Conservation (phyloP, 1,284 basidiomycete genomes). For the Afroboletus lepidellus region DNA sequence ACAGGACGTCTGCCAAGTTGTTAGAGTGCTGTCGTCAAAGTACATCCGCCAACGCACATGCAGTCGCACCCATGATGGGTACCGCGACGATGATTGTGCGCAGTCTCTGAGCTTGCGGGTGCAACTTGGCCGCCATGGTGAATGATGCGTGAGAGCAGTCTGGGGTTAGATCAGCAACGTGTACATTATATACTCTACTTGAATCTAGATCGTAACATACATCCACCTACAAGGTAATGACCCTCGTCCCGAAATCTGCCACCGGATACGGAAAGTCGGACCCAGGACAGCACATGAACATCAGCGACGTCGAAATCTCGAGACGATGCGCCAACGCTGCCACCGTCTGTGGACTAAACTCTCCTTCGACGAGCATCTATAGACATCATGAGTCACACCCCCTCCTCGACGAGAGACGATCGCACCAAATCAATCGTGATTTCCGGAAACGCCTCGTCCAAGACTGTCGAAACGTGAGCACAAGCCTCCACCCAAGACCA, state of each 20-base stretch:
- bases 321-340: constrained; percentile 29
- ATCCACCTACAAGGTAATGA: constrained; percentile 26
- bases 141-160: constrained; percentile 16
- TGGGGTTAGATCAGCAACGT: too few species aligned
- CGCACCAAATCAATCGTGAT: constrained; percentile 57
- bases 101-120: constrained; percentile 51
- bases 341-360: constrained; percentile 40
- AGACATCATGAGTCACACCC: background rate
- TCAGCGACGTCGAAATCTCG: constrained; percentile 31
- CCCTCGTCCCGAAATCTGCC: constrained; percentile 31
- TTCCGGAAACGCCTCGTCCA: constrained; percentile 63
- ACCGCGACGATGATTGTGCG: constrained; percentile 59
- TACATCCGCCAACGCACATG: constrained; percentile 34
- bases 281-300: constrained; percentile 37
- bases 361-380: constrained; percentile 49
- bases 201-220: too few species aligned
- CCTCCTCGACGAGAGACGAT: background rate
- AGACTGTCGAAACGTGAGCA: constrained; percentile 35
- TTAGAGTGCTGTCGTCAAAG: constrained; percentile 11
- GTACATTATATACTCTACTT: too few species aligned
- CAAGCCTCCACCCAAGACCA: background rate
- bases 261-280: constrained; percentile 22
- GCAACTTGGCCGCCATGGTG: constrained; percentile 32
- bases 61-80: constrained; percentile 62
- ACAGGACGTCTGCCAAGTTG: constrained; percentile 55